These are phyloP conservation scores for Glebionis coronaria DNA, from an alignment of 129 eudicot genomes.

Conservation along the genomic window DNA sequence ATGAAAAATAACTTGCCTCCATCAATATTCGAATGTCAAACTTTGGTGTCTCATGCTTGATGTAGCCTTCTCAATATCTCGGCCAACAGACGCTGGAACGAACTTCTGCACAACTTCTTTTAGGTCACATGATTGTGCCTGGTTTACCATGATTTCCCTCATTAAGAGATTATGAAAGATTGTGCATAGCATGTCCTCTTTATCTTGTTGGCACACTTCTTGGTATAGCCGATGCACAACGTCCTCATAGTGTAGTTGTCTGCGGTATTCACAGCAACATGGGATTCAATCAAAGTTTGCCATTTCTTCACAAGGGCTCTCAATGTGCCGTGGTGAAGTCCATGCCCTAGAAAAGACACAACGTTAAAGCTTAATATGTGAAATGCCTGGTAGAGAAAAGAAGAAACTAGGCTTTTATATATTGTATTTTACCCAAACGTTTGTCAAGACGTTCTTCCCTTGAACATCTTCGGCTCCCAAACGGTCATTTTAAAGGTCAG, in stretches of 20 bases:
- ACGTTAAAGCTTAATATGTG: not conserved
- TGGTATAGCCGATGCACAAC: slow-evolving; percentile 90
- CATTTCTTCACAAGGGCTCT: slow-evolving; percentile 77
- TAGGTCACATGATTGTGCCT: slow-evolving; percentile 72
- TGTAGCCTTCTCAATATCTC: slow-evolving; percentile 86
- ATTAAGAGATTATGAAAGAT: slow-evolving; percentile 78
- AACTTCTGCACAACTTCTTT: slow-evolving; percentile 73
- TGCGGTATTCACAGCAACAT: slow-evolving; percentile 84
- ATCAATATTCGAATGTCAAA: slow-evolving; percentile 73
- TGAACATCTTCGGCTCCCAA: slow-evolving; percentile 85
- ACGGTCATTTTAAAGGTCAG: slow-evolving; percentile 79
- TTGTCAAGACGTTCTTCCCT: slow-evolving; percentile 74
- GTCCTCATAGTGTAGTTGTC: slow-evolving; percentile 60
- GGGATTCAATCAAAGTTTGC: slow-evolving; percentile 81
- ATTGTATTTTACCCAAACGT: slow-evolving; percentile 56
- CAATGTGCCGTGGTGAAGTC: slow-evolving; percentile 76
- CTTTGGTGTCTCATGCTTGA: slow-evolving; percentile 82
- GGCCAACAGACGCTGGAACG: slow-evolving; percentile 69
- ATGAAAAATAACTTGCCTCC: slow-evolving; percentile 44
- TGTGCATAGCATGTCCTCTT: slow-evolving; percentile 84
- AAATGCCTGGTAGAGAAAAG: not conserved
- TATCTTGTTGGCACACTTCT: slow-evolving; percentile 84
- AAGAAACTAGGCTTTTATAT: not conserved
- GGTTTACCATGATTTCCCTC: slow-evolving; percentile 78
- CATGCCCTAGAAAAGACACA: slow-evolving; percentile 52